phyloP scores from a whole-genome alignment of 2,329 filamentous ascomycete genomes.

The Penicillium sp. region DNA sequence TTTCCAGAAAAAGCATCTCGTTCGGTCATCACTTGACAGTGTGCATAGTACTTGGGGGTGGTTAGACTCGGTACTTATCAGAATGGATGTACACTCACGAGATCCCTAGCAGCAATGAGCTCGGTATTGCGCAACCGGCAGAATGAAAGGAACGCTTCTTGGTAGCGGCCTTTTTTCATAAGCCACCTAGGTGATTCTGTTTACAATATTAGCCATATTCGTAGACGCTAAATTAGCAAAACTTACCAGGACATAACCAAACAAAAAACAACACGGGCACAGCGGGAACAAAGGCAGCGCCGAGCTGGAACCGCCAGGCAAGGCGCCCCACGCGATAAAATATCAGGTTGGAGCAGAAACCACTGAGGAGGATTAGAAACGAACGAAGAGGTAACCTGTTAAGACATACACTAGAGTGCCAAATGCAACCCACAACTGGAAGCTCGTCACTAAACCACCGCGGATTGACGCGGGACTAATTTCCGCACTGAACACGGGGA shows the following conservation, averaged over 20 bases:
- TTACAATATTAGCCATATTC: not conserved
- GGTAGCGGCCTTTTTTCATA: slow-evolving; percentile 29
- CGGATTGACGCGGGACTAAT: slow-evolving; percentile 28
- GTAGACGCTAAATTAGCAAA: not conserved
- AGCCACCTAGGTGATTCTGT: slow-evolving; percentile 32
- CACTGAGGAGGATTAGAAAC: slow-evolving; percentile 30
- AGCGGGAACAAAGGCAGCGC: slow-evolving; percentile 42
- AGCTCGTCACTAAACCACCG: slow-evolving; percentile 31
- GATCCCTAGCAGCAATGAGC: slow-evolving; percentile 31
- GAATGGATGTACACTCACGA: not conserved
- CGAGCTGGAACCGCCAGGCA: slow-evolving; percentile 27
- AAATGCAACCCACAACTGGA: slow-evolving; percentile 28
- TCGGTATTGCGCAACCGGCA: slow-evolving; percentile 27
- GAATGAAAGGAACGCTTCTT: slow-evolving; percentile 30
- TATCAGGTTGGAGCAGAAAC: slow-evolving; percentile 37
- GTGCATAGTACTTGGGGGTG: slow-evolving; percentile 33
- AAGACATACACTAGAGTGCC: slow-evolving; percentile 26
- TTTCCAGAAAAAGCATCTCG: slow-evolving; percentile 25
- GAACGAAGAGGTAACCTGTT: not conserved
- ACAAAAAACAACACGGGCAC: slow-evolving; percentile 44
- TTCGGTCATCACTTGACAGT: slow-evolving; percentile 46
- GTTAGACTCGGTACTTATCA: not conserved
- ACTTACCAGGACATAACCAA: slow-evolving; percentile 19
- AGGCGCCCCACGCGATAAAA: slow-evolving; percentile 16
- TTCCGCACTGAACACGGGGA: slow-evolving; percentile 31